A percentile compares a stretch with the other conserved stretches of the same genome.
These are phyloP conservation scores for Gossypium davidsonii DNA, from an alignment of 441 rosid genomes.

Conservation along the genomic window DNA sequence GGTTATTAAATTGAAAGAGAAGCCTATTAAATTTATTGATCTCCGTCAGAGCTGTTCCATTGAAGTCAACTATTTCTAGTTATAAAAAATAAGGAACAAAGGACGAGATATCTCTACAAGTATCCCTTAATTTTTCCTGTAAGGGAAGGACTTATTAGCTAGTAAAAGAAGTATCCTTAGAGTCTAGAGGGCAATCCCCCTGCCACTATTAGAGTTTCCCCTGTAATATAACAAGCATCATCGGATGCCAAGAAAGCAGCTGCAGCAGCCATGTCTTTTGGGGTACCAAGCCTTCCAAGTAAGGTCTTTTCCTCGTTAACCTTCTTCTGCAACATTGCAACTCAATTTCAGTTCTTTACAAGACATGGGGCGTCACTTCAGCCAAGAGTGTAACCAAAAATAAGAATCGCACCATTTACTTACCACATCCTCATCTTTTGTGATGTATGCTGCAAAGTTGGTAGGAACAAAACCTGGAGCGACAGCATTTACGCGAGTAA, in stretches of 20 bases:
- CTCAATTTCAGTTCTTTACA: constrained; percentile 4
- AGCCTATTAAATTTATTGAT: background rate
- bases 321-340: constrained; percentile 38
- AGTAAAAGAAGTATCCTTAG: constrained; percentile 16
- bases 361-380: background rate
- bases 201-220: constrained; percentile 78
- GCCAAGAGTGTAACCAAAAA: background rate
- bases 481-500: constrained; percentile 71
- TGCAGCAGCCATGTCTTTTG: constrained; percentile 78
- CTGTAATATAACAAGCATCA: constrained; percentile 77
- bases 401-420: constrained; percentile 16
- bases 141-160: background rate
- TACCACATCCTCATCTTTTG: constrained; percentile 42
- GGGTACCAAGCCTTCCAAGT: constrained; percentile 69
- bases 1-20: background rate
- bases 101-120: background rate
- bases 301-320: constrained; percentile 44
- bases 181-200: constrained; percentile 88
- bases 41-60: background rate
- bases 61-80: background rate
- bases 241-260: constrained; percentile 80
- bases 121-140: background rate
- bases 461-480: constrained; percentile 96
- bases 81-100: background rate
- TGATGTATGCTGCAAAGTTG: constrained; percentile 55